Base-by-base conservation (phyloP, 2,329 filamentous ascomycete genomes). In the Pseudogymnoascus sp. region DNA sequence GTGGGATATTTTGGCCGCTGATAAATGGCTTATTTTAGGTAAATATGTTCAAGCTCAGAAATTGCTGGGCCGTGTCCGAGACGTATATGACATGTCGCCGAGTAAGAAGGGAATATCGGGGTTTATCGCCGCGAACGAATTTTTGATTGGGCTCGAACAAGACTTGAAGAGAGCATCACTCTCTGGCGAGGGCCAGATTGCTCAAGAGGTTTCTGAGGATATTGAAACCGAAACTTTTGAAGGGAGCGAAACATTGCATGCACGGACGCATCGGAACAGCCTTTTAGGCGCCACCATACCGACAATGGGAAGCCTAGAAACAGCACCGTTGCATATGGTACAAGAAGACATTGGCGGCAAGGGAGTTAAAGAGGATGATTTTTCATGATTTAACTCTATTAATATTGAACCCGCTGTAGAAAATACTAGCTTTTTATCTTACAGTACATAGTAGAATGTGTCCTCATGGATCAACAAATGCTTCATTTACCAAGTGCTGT, bases 1-100 rank as follows among this genome's bases (percentile, higher is more conserved):
- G 67, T 99, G 93, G 93, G 89, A 87, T 68, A 82, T 95, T 21
- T 81, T 96, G 40, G 89, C 90, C 1, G 87, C 92, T 0, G 89
- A 96, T 70, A 83, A 86, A 1, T 99, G 95, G 95, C 80, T 93
- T 63, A 83, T 83, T 61, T 83, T 93, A 66, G 85, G 83, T 36
- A 93, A 93, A 71, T 86, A 86, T 62, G 84, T 89, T 12, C 89
- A 96, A 71, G 90, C 92, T 0, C 89, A 91, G 68, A 82, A 84
- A 64, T 91, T 90, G 67, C 81, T 97, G 1, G 86, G 89, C 60
- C 85, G 89, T 67, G 90, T 90, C 2, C 76, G 78, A 29, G 77
- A 74, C 60, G 81, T 80, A 69, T 87, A 86, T 71, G 76, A 78
- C 5, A 75, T 77, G 11, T 73, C 85, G 18, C 76, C 79, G 1